Base-by-base conservation (phyloP, 1,139 yeast species). In the Nadsonia commutata region DNA sequence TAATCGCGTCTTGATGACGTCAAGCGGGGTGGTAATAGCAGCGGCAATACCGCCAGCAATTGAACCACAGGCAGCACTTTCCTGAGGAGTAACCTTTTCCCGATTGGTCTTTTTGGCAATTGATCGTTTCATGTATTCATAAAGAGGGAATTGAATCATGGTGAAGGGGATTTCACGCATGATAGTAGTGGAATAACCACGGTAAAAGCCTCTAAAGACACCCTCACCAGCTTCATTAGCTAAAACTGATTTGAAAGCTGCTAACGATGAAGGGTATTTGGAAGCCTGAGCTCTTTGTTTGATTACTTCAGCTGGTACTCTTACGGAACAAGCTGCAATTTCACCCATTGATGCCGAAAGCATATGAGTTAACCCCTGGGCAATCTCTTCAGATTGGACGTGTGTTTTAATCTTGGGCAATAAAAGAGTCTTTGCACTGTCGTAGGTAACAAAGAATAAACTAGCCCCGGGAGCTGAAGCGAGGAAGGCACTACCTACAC, bases 121-220 rank as follows among this genome's bases (percentile, higher is more conserved):
- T 13, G 74, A 67, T 76, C 81, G 73, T 66, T 90, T 93, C 52
- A 90, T 60, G 59, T 68, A 75, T 59, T 90, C 99, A 58, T 90
- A 90, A 31, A 93, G 63, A 2, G 98, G 98, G 64, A 88, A 93
- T 57, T 90, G 98, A 46, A 90, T 84, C 57, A 86, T 70, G 0
- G 98, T 90, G 64, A 90, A 90, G 2, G 98, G 98, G 40, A 90
- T 88, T 56, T 90, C 99, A 48, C 99, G 70, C 76, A 88, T 70
- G 38, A 90, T 79, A 0, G 98, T 90, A 18, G 94, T 78, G 20
- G 76, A 71, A 88, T 94, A 93, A 9, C 99, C 98, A 51, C 97
- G 70, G 56, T 90, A 90, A 9, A 90, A 67, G 0, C 95, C 95
- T 38, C 72, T 64, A 33, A 83, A 54, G 1, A 78, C 65, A 2